Evolutionary conservation across 441 rosid species (phyloP), one percentile per base, ranked within the genome.

Genomic region (Pelargonium exstipulatum): DNA sequence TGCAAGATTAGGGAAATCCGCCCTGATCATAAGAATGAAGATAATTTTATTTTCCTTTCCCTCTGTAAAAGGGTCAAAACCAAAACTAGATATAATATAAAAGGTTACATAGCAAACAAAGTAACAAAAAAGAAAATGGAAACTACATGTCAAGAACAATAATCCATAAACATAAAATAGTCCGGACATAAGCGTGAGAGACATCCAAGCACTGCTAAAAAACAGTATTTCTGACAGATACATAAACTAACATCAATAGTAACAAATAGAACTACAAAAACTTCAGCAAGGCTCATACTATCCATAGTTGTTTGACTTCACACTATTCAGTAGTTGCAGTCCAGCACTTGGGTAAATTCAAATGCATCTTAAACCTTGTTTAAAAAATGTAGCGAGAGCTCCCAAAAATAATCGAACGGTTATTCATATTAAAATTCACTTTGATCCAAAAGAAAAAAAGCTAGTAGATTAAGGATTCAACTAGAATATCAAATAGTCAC

Each of bases 1-100:
- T 68, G 85, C 69, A 73, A 87, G 88, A 40, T 77, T 74, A 66
- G 91, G 95, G 72, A 82, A 89, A 61, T 87, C 91, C 22, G 81
- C 73, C 83, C 97, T 94, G 91, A 46, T 76, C 17, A 66, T 24
- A 67, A 16, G 4, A 46, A 49, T 32, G 37, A 37, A 7, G 14
- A 9, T 3, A 61, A 17, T 0, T 45, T 18, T 58, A n/a, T 5
- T 8, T 18, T 18, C 29, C 29, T 9, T 20, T 22, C 62, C 35
- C 4, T 29, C 5, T 29, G 35, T 29, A 29, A 29, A 29, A 29
- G 35, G 35, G 10, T 2, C 20, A 13, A 57, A 42, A 3, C 12
- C 32, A 8, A 49, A 26, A 26, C 48, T 8, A 35, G 70, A 58
- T 22, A 26, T 13, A 26, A 37, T 1, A 10, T 16, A 55, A 18